phyloP scores from a whole-genome alignment of 352 stramenopile species.

The Phytopythium boreale region DNA sequence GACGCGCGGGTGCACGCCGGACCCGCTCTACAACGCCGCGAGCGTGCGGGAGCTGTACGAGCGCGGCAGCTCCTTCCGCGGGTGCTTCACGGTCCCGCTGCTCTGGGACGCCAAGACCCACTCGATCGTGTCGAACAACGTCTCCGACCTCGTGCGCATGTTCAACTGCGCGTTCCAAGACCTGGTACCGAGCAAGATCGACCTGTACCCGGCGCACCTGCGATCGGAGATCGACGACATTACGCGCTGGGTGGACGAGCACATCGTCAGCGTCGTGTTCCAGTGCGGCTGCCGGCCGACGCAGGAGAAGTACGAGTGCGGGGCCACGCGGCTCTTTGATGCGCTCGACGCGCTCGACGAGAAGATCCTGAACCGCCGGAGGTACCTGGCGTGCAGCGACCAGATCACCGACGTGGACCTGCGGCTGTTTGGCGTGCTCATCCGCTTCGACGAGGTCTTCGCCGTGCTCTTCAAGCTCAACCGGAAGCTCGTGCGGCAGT shows the following conservation, averaged over 20 bases:
- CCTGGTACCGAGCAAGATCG: constrained; percentile 22
- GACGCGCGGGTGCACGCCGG: constrained; percentile 16
- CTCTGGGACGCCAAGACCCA: constrained; percentile 67
- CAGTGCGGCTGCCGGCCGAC: constrained; percentile 56
- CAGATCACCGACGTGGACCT: constrained; percentile 23
- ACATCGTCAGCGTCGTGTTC: constrained; percentile 55
- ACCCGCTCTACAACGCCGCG: constrained; percentile 19
- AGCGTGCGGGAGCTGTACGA: constrained; percentile 42
- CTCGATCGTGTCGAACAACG: constrained; percentile 80
- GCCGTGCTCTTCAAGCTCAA: constrained; percentile 35
- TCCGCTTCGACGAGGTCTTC: constrained; percentile 24
- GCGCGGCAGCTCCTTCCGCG: constrained; percentile 4
- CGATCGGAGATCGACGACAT: constrained; percentile 49
- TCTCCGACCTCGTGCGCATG: constrained; percentile 64
- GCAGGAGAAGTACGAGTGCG: constrained; percentile 43
- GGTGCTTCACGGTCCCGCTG: constrained; percentile 53
- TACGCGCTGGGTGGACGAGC: constrained; percentile 55
- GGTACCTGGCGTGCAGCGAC: constrained; percentile 12
- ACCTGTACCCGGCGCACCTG: constrained; percentile 49
- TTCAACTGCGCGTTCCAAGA: constrained; percentile 45
- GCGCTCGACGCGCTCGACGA: constrained; percentile 20
- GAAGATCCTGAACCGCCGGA: constrained; percentile 6
- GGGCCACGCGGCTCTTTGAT: constrained; percentile 16
- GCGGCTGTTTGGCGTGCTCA: constrained; percentile 18
- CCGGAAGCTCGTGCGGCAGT: constrained; percentile 29